A percentile compares a stretch with the other conserved stretches of the same genome.
phyloP scores from a whole-genome alignment of 257 asterid species.

The Rubia yunnanensis region DNA sequence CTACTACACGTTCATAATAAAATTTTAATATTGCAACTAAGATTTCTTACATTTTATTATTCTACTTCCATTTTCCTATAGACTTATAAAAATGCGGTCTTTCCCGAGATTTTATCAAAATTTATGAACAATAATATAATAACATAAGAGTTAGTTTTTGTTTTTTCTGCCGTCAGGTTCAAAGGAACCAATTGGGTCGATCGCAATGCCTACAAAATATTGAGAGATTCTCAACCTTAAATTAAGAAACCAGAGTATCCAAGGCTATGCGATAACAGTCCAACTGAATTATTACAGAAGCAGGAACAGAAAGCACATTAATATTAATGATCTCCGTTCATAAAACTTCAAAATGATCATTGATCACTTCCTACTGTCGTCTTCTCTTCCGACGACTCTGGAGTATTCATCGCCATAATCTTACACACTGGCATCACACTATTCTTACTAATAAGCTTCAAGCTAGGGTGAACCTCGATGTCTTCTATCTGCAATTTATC shows the following conservation, averaged over 20 bases:
- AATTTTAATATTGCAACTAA: too few relatives aligned
- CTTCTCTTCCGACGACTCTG: constrained; percentile 9
- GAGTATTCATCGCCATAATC: constrained; percentile 40
- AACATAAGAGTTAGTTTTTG: too few relatives aligned
- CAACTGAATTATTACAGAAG: constrained; percentile 2
- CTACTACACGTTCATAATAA: too few relatives aligned
- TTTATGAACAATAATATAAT: too few relatives aligned
- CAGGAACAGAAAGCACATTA: not conserved
- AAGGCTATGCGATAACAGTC: not conserved
- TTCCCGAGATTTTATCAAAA: too few relatives aligned
- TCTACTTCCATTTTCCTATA: too few relatives aligned
- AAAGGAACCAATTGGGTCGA: not conserved
- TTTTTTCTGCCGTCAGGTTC: too few relatives aligned
- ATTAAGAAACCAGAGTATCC: not conserved
- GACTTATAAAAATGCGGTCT: too few relatives aligned
- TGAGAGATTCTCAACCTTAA: not conserved
- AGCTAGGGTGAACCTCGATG: constrained; percentile 51
- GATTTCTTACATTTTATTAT: too few relatives aligned
- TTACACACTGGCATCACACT: constrained; percentile 73
- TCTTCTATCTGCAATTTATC: constrained; percentile 55
- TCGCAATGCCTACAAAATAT: not conserved
- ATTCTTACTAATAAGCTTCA: constrained; percentile 81
- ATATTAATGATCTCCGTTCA: not conserved
- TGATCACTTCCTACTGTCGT: constrained; percentile 7
- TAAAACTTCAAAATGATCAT: not conserved